Evolutionary conservation across 768 basidiomycete species (phyloP), one percentile per base, ranked within the genome.

Genomic region (Agrocybe chaxingu): DNA sequence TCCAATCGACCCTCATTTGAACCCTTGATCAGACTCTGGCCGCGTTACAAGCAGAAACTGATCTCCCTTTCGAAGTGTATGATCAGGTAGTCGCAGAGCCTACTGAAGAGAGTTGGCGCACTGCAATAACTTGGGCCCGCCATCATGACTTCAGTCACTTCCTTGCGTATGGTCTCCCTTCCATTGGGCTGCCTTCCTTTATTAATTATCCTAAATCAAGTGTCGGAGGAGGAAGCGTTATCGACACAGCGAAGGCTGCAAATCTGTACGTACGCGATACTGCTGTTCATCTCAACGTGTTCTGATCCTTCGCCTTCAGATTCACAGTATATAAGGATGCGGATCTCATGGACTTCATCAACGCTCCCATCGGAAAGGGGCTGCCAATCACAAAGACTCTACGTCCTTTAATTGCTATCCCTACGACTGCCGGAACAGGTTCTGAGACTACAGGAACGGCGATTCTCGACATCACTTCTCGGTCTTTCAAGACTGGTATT

Each of bases 391-490:
- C 78, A 2, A 73, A 89, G 62, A 70, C 75, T 12, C 74, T 98
- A 18, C 73, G 82, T 7, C 96, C 96, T 10, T 74, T 98, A 42
- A 96, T 96, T 53, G 92, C 92, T 39, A 76, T 93, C 68, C 78
- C 79, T 16, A 81, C 80, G 16, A 81, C 80, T 3, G 84, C 84
- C 30, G 96, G 96, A 44, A 96, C 94, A 10, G 94, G 93, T 12
- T 92, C 90, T 1, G 92, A 98, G 67, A 98, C 95, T 2, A 98
- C 95, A 0, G 95, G 95, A 8, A 87, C 95, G 0, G 92, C 95
- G 8, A 96, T 98, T 57, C 79, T 97, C 48, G 91, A 95, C 61
- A 92, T 97, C 39, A 91, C 95, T 0, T 93, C 92, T 0, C 82
- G 79, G 59, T 81, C 86, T 4, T 97, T 98, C 80, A 98, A 98